Percentiles rank a stretch among this genome's conserved stretches.
Conservation (phyloP, 225 moss, liverwort and hornwort genomes). For the Thuidium tamariscinum region DNA sequence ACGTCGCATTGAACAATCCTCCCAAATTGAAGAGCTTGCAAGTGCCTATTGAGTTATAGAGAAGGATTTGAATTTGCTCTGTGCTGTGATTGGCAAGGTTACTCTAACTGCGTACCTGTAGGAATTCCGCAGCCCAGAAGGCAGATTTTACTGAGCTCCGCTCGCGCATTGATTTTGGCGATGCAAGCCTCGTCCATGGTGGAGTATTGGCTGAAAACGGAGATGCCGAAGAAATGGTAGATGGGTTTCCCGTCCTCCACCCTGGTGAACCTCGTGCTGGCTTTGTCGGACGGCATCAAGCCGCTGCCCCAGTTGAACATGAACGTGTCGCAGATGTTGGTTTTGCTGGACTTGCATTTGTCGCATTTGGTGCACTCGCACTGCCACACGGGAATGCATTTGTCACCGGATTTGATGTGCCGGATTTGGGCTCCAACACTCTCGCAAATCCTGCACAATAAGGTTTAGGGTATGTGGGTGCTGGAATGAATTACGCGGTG, state of each 20-base stretch:
- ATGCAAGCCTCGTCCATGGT: conserved; percentile 55
- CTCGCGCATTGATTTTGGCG: conserved; percentile 30
- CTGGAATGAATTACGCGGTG: too few species aligned
- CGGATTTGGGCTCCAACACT: conserved; percentile 42
- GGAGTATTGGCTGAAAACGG: conserved; percentile 50
- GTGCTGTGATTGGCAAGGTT: too few species aligned
- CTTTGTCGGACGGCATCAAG: conserved; percentile 12
- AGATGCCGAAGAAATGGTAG: conserved; percentile 40
- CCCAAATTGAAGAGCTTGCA: too few species aligned
- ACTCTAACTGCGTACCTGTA: conserved; percentile 6
- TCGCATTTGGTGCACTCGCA: conserved; percentile 43
- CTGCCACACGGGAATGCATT: conserved; percentile 44
- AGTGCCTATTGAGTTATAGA: too few species aligned
- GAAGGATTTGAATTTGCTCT: too few species aligned
- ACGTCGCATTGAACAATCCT: too few species aligned
- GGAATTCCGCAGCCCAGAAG: conserved; percentile 57
- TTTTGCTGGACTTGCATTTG: conserved; percentile 19
- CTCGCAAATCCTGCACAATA: conserved; percentile 47
- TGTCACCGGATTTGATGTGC: conserved; percentile 37
- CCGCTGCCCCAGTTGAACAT: conserved; percentile 51
- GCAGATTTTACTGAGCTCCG: conserved; percentile 42
- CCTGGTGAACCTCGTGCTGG: neutral
- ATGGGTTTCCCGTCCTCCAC: conserved; percentile 42
- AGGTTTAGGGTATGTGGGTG: accelerated
- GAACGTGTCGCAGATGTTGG: conserved; percentile 42